Base-by-base conservation (phyloP, 176 grass and related monocot species). In the Eremochloa ophiuroides region DNA sequence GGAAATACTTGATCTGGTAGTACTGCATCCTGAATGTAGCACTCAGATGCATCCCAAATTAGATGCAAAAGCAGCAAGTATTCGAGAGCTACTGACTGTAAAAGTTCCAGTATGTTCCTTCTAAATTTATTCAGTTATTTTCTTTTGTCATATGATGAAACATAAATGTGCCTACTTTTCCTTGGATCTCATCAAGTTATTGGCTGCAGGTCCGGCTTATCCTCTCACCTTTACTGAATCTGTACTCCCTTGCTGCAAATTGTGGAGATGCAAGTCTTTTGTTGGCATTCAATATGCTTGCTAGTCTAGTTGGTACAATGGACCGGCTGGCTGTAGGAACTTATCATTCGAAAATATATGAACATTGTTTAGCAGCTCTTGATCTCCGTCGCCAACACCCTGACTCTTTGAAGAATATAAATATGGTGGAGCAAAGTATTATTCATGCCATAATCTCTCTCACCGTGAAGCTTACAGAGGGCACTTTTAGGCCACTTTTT, bases 401-500 rank as follows among this genome's bases (percentile, higher is more conserved):
- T 75, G 77, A 89, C 16, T 86, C 77, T 42, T 77, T 95, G 63
- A 93, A 93, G 79, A 86, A 93, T 78, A 78, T 93, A 86, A 77
- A 89, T 87, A 44, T 58, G 55, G 90, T 91, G 18, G 95, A 98
- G 59, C 83, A 89, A 82, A 93, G 90, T 86, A 84, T 95, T 70
- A 88, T 91, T 69, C 48, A 93, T 61, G 89, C 92, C 44, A 90
- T 98, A 61, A 86, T 83, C 3, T 59, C 80, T 85, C 84, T 95
- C 14, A 93, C 95, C 35, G 89, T 98, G 90, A 92, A 92, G 39
- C 90, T 98, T 77, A 93, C 95, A 14, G 95, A 98, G 75, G 75
- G 86, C 23, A 98, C 91, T 85, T 98, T 98, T 86, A 94, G 90
- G 75, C 95, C 95, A 84, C 88, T 98, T 69, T 98, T 98, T 85